Evolutionary conservation across 1,139 yeast species (phyloP).

Genomic region (Protomyces arabidopsidicola): DNA sequence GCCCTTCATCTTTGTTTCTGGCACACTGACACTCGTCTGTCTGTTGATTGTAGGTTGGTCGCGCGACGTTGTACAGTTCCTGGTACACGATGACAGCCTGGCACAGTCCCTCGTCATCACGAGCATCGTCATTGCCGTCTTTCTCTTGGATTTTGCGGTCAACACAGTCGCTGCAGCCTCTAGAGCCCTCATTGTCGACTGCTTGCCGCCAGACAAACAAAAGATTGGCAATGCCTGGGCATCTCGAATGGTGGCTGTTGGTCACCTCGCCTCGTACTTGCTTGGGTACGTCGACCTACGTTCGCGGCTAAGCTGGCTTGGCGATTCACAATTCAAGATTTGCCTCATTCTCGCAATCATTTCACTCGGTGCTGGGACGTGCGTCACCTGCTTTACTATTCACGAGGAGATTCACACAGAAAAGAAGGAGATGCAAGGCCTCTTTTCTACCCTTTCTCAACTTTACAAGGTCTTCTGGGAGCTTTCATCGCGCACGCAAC

Average conservation of each 20-base stretch:
- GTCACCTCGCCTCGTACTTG: slow-evolving; percentile 54
- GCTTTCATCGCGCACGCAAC: slow-evolving; percentile 45
- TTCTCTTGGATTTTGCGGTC: slow-evolving; percentile 53
- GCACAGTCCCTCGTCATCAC: slow-evolving; percentile 32
- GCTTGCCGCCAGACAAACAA: slow-evolving; percentile 46
- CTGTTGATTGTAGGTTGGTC: slow-evolving; percentile 50
- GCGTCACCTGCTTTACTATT: slow-evolving; percentile 44
- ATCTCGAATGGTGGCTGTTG: slow-evolving; percentile 59
- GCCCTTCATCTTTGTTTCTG: slow-evolving; percentile 54
- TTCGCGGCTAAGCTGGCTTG: slow-evolving; percentile 41
- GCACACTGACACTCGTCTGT: slow-evolving; percentile 47
- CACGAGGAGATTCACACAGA: slow-evolving; percentile 43
- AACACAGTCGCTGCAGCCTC: slow-evolving; percentile 41
- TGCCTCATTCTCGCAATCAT: slow-evolving; percentile 47
- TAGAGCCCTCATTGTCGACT: slow-evolving; percentile 34
- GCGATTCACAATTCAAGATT: slow-evolving; percentile 51
- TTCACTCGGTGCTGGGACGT: slow-evolving; percentile 43
- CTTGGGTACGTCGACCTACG: slow-evolving; percentile 47
- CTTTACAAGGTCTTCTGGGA: slow-evolving; percentile 38
- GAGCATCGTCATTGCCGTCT: slow-evolving; percentile 38
- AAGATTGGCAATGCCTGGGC: slow-evolving; percentile 68
- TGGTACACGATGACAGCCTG: slow-evolving; percentile 32
- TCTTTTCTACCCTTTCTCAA: slow-evolving; percentile 4
- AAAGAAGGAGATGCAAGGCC: slow-evolving; percentile 36
- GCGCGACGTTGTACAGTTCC: slow-evolving; percentile 38